phyloP scores from a whole-genome alignment of 352 stramenopile species.

The Phytophthora foliorum region DNA sequence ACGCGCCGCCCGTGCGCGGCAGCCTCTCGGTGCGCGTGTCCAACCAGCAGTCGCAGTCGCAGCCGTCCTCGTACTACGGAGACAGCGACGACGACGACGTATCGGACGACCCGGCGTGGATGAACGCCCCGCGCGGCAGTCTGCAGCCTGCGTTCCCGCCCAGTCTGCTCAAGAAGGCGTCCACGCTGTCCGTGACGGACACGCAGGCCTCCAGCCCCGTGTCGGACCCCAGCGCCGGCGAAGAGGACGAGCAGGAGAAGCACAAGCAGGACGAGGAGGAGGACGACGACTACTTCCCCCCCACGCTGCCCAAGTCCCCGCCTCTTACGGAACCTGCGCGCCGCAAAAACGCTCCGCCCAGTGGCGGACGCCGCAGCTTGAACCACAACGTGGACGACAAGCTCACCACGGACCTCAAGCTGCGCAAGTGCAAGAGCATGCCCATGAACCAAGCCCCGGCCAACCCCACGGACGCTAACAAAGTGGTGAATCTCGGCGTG shows the following conservation, averaged over 20 bases:
- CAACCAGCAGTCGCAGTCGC: slow-evolving; percentile 24
- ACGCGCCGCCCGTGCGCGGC: slow-evolving; percentile 44
- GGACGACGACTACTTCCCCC: slow-evolving; percentile 39
- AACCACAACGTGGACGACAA: slow-evolving; percentile 25
- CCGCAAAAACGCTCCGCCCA: slow-evolving; percentile 15
- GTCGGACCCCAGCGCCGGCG: slow-evolving; percentile 39
- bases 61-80: slow-evolving; percentile 40
- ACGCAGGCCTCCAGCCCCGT: slow-evolving; percentile 36
- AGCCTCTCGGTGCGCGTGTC: slow-evolving; percentile 45
- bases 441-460: slow-evolving; percentile 35
- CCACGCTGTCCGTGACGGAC: slow-evolving; percentile 40
- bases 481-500: slow-evolving; percentile 38
- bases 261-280: slow-evolving; percentile 38
- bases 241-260: slow-evolving; percentile 46
- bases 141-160: slow-evolving; percentile 64
- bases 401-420: slow-evolving; percentile 21
- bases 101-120: slow-evolving; percentile 77
- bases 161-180: slow-evolving; percentile 75
- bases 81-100: slow-evolving; percentile 67
- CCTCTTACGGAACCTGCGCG: slow-evolving; percentile 9
- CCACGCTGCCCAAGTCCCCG: slow-evolving; percentile 28
- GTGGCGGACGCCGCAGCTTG: slow-evolving; percentile 29
- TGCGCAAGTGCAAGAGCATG: slow-evolving; percentile 49
- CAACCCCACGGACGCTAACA: slow-evolving; percentile 33
- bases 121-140: slow-evolving; percentile 66